phyloP scores from a whole-genome alignment of 352 stramenopile species.

The Thraustochytrium sp. region DNA sequence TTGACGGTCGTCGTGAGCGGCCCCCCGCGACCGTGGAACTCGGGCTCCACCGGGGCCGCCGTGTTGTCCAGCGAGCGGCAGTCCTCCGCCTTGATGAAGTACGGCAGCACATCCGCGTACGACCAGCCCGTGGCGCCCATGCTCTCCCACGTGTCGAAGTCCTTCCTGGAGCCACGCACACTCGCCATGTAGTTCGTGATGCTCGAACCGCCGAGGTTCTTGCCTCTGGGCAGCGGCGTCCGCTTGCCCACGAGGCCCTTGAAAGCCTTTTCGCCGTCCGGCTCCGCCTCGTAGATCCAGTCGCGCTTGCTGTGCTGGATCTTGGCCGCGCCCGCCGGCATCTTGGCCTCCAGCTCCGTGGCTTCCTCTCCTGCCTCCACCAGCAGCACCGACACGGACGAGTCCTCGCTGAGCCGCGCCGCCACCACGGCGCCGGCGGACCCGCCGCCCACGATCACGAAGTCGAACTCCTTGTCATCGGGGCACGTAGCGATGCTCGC shows the following conservation, averaged over 20 bases:
- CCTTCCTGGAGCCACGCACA: slow-evolving; percentile 3
- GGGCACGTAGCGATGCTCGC: background rate
- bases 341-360: slow-evolving; percentile 18
- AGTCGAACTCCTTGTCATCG: slow-evolving; percentile 12
- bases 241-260: background rate
- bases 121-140: slow-evolving; percentile 34
- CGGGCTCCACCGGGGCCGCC: background rate
- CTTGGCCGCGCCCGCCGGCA: background rate
- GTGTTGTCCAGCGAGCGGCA: background rate
- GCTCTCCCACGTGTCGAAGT: slow-evolving; percentile 37
- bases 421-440: slow-evolving; percentile 42
- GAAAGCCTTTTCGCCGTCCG: background rate
- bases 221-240: background rate
- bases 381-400: slow-evolving; percentile 30
- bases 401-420: slow-evolving; percentile 36
- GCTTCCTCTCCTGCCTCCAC: slow-evolving; percentile 37
- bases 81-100: slow-evolving; percentile 30
- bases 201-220: background rate
- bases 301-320: slow-evolving; percentile 5
- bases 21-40: background rate
- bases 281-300: background rate
- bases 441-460: slow-evolving; percentile 40
- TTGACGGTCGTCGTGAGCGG: background rate
- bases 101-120: slow-evolving; percentile 24
- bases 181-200: slow-evolving; percentile 37